Conservation (phyloP, 2,329 filamentous ascomycete genomes). For the Verticillium alfalfae region DNA sequence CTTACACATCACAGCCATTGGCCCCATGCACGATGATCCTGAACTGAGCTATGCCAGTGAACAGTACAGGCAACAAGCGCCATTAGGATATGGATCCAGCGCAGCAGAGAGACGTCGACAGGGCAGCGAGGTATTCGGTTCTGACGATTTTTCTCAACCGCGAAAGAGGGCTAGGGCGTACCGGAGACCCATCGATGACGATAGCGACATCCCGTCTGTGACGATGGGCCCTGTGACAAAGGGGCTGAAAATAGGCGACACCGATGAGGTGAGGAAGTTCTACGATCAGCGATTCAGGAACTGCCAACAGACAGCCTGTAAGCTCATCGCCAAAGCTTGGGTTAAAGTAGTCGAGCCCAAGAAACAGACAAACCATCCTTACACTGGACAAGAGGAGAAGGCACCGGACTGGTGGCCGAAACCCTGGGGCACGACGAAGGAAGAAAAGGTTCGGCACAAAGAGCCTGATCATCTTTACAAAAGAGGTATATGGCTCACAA, state of each 20-base stretch:
- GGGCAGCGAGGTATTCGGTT: constrained; percentile 17
- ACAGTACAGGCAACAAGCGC: constrained; percentile 10
- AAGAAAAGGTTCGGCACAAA: constrained; percentile 57
- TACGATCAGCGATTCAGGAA: constrained; percentile 58
- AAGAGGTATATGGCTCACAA: constrained; percentile 40
- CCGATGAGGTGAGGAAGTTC: constrained; percentile 49
- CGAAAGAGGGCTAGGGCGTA: constrained; percentile 28
- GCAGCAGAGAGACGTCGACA: constrained; percentile 18
- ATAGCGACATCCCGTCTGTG: constrained; percentile 36
- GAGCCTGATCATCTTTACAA: constrained; percentile 71
- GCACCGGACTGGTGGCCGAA: constrained; percentile 65
- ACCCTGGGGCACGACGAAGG: constrained; percentile 42
- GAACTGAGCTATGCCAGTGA: constrained; percentile 11
- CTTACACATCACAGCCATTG: constrained; percentile 17
- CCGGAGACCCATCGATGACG: constrained; percentile 31
- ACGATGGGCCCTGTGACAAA: constrained; percentile 30
- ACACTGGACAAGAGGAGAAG: constrained; percentile 58
- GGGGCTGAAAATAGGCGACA: constrained; percentile 47
- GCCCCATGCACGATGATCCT: constrained; percentile 25
- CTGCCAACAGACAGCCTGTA: constrained; percentile 67
- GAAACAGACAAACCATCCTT: constrained; percentile 71
- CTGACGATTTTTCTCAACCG: constrained; percentile 21
- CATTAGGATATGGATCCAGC: constrained; percentile 15
- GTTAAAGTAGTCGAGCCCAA: constrained; percentile 71
- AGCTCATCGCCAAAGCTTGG: constrained; percentile 69